Percentiles rank a stretch among this genome's conserved stretches.
Evolutionary conservation across 768 basidiomycete genomes (phyloP).

Genomic region (Tricholoma hemisulphureum): DNA sequence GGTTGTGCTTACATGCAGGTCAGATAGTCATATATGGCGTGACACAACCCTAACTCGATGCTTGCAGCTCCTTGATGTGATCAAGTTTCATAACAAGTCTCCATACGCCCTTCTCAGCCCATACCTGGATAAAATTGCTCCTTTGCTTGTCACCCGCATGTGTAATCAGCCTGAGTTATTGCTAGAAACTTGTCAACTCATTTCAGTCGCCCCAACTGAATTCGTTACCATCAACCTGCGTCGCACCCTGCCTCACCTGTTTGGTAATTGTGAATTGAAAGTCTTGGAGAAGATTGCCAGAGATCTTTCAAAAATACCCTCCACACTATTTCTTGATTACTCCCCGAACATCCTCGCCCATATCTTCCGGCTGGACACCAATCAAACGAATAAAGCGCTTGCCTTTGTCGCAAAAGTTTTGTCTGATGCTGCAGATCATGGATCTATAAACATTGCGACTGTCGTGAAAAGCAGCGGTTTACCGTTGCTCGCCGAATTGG

Average conservation of each 20-base stretch:
- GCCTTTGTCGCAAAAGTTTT: slow-evolving; percentile 63
- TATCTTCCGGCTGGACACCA: slow-evolving; percentile 58
- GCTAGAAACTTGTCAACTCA: slow-evolving; percentile 64
- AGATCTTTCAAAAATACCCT: slow-evolving; percentile 44
- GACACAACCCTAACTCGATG: not conserved
- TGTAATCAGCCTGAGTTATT: slow-evolving; percentile 58
- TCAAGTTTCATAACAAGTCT: slow-evolving; percentile 56
- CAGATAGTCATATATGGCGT: slow-evolving; percentile 12
- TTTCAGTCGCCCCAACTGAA: slow-evolving; percentile 51
- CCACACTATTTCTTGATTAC: slow-evolving; percentile 54
- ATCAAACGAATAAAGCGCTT: slow-evolving; percentile 57
- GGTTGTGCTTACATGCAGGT: slow-evolving; percentile 71
- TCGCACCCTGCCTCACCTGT: slow-evolving; percentile 67
- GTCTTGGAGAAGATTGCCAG: slow-evolving; percentile 62
- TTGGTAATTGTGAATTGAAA: slow-evolving; percentile 56
- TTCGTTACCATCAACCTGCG: slow-evolving; percentile 66
- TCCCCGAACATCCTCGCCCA: slow-evolving; percentile 62
- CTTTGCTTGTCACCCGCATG: slow-evolving; percentile 60
- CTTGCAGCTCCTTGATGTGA: slow-evolving; percentile 55
- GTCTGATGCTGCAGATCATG: slow-evolving; percentile 40
- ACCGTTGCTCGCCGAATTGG: slow-evolving; percentile 69
- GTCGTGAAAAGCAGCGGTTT: slow-evolving; percentile 68
- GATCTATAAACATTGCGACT: slow-evolving; percentile 41
- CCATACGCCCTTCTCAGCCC: slow-evolving; percentile 70
- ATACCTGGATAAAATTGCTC: slow-evolving; percentile 64